Conservation (phyloP, 225 moss, liverwort and hornwort genomes). For the Physcomitrellopsis africana region DNA sequence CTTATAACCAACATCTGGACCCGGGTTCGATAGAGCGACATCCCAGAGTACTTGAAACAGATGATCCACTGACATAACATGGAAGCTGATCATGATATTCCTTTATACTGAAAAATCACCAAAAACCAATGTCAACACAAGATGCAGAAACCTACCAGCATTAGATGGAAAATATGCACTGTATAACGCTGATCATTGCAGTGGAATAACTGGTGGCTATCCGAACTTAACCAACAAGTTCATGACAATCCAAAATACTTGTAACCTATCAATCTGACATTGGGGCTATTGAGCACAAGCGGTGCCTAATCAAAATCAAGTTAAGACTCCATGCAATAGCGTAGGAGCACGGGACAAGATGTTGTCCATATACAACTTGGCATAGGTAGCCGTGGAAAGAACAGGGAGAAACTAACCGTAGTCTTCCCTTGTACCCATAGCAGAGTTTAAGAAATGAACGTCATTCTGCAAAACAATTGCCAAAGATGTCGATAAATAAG, state of each 20-base stretch:
- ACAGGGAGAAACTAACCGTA: background rate
- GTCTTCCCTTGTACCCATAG: constrained; percentile 13
- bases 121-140: background rate
- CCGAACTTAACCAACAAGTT: background rate
- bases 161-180: constrained; percentile 15
- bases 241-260: constrained; percentile 5
- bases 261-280: too few species aligned
- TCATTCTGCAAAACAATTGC: background rate
- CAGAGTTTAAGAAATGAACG: background rate
- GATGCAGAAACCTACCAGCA: constrained; percentile 27
- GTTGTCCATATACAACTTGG: too few species aligned
- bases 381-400: too few species aligned
- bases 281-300: background rate
- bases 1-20: too few species aligned
- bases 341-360: too few species aligned
- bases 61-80: too few species aligned
- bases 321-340: too few species aligned
- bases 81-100: constrained; percentile 27
- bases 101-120: background rate
- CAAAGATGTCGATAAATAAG: constrained; percentile 13
- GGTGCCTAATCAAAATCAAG: background rate
- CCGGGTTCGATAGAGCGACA: too few species aligned
- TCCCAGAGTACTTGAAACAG: too few species aligned
- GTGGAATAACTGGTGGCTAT: constrained; percentile 13
- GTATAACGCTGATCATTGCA: constrained; percentile 2